Base-by-base conservation (phyloP, 306 rosid genomes). In the Corylus americana region DNA sequence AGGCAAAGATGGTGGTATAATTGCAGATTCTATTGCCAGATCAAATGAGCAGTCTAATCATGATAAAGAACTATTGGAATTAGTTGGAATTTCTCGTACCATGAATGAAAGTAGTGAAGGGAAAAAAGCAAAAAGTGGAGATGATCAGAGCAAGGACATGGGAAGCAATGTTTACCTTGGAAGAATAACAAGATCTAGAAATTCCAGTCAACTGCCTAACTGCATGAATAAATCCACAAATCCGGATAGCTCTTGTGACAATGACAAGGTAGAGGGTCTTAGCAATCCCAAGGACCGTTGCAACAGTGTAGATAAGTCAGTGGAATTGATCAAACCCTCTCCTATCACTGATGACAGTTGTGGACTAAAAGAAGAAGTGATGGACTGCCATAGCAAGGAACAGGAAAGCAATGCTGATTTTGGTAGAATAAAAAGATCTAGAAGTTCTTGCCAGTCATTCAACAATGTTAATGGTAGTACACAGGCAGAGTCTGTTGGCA, bases 121-220 rank as follows among this genome's bases (percentile, higher is more conserved):
- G 71, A 77, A 9, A 70, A 87, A 86, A 79, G 54, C 70, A 69
- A 73, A 74, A 25, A 31, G 42, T 61, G 78, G 76, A 45, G 87
- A 81, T 39, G 25, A 71, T 72, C 78, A n/a, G 67, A 80, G 54
- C 70, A 77, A 66, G 80, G 90, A 70, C 71, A 75, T 58, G 79
- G 85, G 75, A 81, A 64, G 74, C 61, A 85, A 67, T 71, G 73
- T 12, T 47, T 70, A 25, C 75, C 80, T n/a, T 50, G 58, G 84
- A 79, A 81, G 79, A 74, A 77, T 79, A 76, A 80, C 82, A 47
- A 80, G 86, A 74, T 81, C 89, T 79, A 78, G 78, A 78, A 83
- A 73, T 85, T 80, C 86, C 68, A 74, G 77, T 8, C 48, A 63
- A 48, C 83, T 74, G 61, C 55, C 47, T 70, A 83, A 63, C 4